Evolutionary conservation across 2,329 filamentous ascomycete genomes (phyloP).

Genomic region (Penicillium concentricum): DNA sequence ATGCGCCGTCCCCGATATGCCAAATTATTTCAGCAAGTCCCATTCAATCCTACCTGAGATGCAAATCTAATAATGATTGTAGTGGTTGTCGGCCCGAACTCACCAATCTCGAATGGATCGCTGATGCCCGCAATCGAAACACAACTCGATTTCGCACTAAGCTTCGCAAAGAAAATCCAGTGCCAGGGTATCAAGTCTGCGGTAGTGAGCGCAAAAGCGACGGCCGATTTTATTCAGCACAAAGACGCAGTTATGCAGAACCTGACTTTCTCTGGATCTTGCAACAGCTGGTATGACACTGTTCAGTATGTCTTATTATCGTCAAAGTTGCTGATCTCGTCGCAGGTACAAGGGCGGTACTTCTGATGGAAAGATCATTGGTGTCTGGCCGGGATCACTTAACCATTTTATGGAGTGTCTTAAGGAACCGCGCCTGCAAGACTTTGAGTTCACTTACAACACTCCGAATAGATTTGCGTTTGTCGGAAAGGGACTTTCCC

Average conservation of each 20-base stretch:
- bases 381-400: background rate
- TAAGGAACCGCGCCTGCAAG: background rate
- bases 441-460: background rate
- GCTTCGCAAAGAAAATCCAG: background rate
- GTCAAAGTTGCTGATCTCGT: background rate
- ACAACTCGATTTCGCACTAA: background rate
- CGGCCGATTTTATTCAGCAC: background rate
- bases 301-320: no score
- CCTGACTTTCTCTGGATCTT: background rate
- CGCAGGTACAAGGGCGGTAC: background rate
- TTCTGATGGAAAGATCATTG: background rate
- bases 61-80: background rate
- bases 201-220: background rate
- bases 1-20: background rate
- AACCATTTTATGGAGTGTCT: background rate
- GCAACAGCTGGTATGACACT: background rate
- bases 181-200: background rate
- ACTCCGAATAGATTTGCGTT: background rate
- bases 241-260: background rate
- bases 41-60: background rate
- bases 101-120: background rate
- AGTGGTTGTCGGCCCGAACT: background rate
- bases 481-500: background rate
- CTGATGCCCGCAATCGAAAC: background rate
- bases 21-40: background rate